Conservation (phyloP, 768 basidiomycete genomes). For the Tubosaeta sp. region DNA sequence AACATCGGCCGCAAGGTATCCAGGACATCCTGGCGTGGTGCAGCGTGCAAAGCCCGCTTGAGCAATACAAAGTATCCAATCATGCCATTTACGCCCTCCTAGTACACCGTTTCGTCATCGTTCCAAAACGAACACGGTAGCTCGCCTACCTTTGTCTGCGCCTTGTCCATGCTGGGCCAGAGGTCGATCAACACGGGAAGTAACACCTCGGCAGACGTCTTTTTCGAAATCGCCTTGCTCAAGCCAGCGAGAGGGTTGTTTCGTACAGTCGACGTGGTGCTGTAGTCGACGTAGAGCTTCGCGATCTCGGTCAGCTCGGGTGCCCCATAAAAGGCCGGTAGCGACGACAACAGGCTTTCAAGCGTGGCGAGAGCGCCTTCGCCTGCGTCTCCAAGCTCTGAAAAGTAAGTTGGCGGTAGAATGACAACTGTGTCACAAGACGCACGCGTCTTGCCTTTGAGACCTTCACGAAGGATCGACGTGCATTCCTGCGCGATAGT, state of each 20-base stretch:
- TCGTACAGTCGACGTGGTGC: slow-evolving; percentile 5
- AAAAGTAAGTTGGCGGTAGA: not conserved
- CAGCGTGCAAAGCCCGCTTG: slow-evolving; percentile 58
- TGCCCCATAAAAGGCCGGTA: slow-evolving; percentile 79
- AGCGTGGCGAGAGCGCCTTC: slow-evolving; percentile 46
- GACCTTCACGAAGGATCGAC: slow-evolving; percentile 40
- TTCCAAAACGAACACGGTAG: not conserved
- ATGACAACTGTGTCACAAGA: slow-evolving; percentile 11
- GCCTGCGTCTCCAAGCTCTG: slow-evolving; percentile 32
- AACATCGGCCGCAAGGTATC: slow-evolving; percentile 66
- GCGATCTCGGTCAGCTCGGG: slow-evolving; percentile 55
- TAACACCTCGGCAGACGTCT: slow-evolving; percentile 60
- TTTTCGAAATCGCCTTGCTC: slow-evolving; percentile 66
- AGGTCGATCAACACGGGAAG: slow-evolving; percentile 59
- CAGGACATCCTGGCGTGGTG: slow-evolving; percentile 59
- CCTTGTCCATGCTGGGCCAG: slow-evolving; percentile 43
- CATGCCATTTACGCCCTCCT: slow-evolving; percentile 27
- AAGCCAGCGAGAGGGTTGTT: slow-evolving; percentile 38
- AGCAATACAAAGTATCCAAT: slow-evolving; percentile 63
- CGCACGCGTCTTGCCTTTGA: slow-evolving; percentile 31
- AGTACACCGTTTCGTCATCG: not conserved
- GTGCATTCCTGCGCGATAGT: slow-evolving; percentile 61
- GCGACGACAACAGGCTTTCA: slow-evolving; percentile 63
- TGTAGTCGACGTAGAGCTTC: slow-evolving; percentile 51
- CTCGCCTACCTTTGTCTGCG: slow-evolving; percentile 35